Evolutionary conservation across 1,284 basidiomycete genomes (phyloP).

Genomic region (Sphagnurus paluster): DNA sequence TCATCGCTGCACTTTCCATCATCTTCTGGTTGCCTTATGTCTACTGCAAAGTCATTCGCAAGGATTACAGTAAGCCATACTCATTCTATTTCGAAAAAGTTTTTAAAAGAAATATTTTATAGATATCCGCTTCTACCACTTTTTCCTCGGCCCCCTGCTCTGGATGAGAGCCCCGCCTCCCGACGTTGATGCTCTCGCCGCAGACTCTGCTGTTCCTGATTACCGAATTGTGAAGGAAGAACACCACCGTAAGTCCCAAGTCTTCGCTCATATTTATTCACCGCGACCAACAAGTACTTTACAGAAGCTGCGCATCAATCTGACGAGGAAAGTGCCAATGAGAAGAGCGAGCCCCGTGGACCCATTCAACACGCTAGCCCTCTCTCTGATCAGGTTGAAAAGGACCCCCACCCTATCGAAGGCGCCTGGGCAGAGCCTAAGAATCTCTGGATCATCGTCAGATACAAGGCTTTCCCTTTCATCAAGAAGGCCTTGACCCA

Average conservation of each 20-base stretch:
- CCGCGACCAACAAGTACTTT: not conserved
- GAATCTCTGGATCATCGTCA: slow-evolving; percentile 29
- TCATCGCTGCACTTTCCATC: slow-evolving; percentile 22
- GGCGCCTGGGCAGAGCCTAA: slow-evolving; percentile 27
- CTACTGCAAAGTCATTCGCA: slow-evolving; percentile 26
- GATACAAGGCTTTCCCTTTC: slow-evolving; percentile 27
- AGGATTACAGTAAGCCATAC: slow-evolving; percentile 27
- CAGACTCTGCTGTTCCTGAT: slow-evolving; percentile 24
- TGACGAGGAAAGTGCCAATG: slow-evolving; percentile 21
- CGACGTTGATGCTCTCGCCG: slow-evolving; percentile 16
- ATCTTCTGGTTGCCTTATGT: slow-evolving; percentile 30
- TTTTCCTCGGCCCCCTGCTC: slow-evolving; percentile 27
- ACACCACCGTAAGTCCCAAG: slow-evolving; percentile 7
- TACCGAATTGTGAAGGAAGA: slow-evolving; percentile 23
- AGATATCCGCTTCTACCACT: slow-evolving; percentile 29
- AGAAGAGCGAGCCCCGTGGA: slow-evolving; percentile 8
- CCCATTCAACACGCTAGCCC: slow-evolving; percentile 8
- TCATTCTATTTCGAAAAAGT: not conserved
- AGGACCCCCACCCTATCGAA: slow-evolving; percentile 24
- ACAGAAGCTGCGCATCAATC: not conserved
- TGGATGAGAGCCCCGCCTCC: slow-evolving; percentile 25
- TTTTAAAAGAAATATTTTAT: not conserved
- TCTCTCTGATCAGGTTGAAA: slow-evolving; percentile 18
- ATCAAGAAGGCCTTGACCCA: slow-evolving; percentile 23
- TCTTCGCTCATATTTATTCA: not conserved